Evolutionary conservation across 805 yeast genomes (phyloP).

Genomic region (Scheffersomyces lignosus): DNA sequence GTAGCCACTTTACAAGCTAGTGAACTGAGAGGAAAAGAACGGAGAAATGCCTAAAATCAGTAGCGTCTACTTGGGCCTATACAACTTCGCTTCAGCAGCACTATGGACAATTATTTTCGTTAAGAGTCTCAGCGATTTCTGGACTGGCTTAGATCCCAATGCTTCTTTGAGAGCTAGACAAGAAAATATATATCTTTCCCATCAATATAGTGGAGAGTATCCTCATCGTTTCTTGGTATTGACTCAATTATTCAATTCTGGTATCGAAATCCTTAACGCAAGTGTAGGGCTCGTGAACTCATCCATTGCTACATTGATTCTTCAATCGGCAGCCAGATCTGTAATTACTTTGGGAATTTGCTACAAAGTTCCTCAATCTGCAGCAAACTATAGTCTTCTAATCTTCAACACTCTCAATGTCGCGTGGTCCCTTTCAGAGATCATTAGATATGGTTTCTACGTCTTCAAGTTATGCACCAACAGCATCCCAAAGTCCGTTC

Average conservation of each 20-base stretch:
- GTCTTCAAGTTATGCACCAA: constrained; percentile 15
- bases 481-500: constrained; percentile 16
- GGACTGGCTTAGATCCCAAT: not conserved
- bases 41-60: not conserved
- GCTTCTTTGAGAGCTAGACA: not conserved
- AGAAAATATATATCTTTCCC: constrained; percentile 8
- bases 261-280: constrained; percentile 23
- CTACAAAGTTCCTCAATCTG: constrained; percentile 25
- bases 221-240: constrained; percentile 31
- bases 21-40: no score
- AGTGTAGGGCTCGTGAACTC: constrained; percentile 28
- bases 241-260: constrained; percentile 26
- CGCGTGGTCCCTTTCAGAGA: constrained; percentile 33
- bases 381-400: constrained; percentile 23
- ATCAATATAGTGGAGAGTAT: constrained; percentile 9
- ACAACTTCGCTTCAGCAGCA: constrained; percentile 16
- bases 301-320: constrained; percentile 21
- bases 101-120: constrained; percentile 19
- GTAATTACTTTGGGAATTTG: constrained; percentile 29
- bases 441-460: constrained; percentile 29
- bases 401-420: constrained; percentile 21
- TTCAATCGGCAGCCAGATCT: constrained; percentile 31
- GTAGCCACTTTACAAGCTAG: no score
- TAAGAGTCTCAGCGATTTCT: not conserved
- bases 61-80: constrained; percentile 11